Percentiles rank a stretch among this genome's conserved stretches.
Conservation (phyloP, 1,139 yeast genomes). For the Taphrina pruni region DNA sequence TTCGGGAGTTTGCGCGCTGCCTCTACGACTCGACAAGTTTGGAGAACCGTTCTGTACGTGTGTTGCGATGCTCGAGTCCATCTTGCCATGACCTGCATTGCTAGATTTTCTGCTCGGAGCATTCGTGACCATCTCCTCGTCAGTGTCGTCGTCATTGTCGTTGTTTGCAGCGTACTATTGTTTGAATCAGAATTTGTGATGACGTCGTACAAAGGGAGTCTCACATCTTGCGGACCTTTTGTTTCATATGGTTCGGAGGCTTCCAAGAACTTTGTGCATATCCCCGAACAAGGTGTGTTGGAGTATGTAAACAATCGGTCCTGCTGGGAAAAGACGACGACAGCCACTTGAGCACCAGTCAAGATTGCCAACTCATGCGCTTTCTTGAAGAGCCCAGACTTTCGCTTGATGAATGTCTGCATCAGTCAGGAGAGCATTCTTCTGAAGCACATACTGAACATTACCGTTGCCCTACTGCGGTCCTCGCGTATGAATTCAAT, state of each 20-base stretch:
- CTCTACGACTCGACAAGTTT: not conserved
- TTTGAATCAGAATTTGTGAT: not conserved
- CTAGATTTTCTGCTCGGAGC: conserved; percentile 15
- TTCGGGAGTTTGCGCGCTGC: conserved; percentile 6
- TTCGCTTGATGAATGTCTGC: conserved; percentile 85
- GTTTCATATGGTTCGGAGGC: conserved; percentile 20
- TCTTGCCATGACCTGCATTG: conserved; percentile 11
- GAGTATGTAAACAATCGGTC: conserved; percentile 62
- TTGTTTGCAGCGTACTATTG: conserved; percentile 18
- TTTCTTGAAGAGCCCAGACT: conserved; percentile 92
- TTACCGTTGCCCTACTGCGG: conserved; percentile 65
- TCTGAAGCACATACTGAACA: no score
- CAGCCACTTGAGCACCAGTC: conserved; percentile 92
- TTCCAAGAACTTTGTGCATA: conserved; percentile 20
- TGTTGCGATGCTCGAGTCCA: not conserved
- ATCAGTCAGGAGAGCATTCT: not conserved
- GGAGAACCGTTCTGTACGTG: not conserved
- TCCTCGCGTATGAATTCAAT: conserved; percentile 91
- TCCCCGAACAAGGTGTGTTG: conserved; percentile 28
- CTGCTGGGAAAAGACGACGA: conserved; percentile 84
- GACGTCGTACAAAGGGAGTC: not conserved
- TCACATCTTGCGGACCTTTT: conserved; percentile 31
- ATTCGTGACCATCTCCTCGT: conserved; percentile 17
- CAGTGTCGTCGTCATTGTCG: conserved; percentile 34
- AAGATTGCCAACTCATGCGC: conserved; percentile 93